phyloP scores from a whole-genome alignment of 1,139 yeast species.

The Saccharomycopsis hybrid region DNA sequence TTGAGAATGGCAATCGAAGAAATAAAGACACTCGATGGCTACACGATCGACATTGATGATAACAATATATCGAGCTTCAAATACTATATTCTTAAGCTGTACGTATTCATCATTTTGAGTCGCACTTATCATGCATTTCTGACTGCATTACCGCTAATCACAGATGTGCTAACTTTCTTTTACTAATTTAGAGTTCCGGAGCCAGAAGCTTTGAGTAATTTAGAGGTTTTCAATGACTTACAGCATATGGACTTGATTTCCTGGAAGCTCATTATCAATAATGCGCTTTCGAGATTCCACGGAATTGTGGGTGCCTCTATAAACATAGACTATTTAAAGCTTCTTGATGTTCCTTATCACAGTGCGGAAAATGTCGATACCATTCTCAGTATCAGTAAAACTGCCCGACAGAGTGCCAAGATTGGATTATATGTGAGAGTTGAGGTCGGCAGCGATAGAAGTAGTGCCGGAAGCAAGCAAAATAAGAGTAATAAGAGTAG shows the following conservation, averaged over 20 bases:
- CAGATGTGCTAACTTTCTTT: background rate
- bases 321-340: conserved; percentile 27
- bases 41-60: conserved; percentile 7
- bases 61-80: background rate
- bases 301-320: conserved; percentile 36
- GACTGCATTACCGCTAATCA: too few species aligned
- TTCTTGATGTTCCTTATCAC: too few species aligned
- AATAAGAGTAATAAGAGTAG: background rate
- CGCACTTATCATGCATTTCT: too few species aligned
- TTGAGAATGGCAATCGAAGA: background rate
- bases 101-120: background rate
- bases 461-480: background rate
- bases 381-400: too few species aligned
- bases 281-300: conserved; percentile 31
- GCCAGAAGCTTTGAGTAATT: conserved; percentile 24
- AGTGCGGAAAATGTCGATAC: too few species aligned
- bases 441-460: background rate
- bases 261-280: conserved; percentile 32
- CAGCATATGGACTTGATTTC: conserved; percentile 28
- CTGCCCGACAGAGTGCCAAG: background rate
- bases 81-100: conserved; percentile 3
- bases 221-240: background rate
- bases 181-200: background rate
- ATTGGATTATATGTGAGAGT: background rate
- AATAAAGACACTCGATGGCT: conserved; percentile 10